Conservation (phyloP, 352 stramenopile species). For the Globisporangium recalcitrans region DNA sequence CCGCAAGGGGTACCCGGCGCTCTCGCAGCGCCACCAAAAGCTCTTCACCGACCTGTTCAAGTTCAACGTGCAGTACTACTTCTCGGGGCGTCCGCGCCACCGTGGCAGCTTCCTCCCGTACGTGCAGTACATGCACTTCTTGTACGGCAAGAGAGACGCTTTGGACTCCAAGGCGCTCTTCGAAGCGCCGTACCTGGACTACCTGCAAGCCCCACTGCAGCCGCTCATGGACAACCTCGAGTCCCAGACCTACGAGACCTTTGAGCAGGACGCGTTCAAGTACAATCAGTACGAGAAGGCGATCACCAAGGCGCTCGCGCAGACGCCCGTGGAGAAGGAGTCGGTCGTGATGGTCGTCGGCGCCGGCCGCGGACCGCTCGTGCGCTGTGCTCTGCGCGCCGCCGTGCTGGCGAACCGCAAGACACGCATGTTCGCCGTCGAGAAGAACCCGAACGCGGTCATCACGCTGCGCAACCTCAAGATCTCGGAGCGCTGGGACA, state of each 20-base stretch:
- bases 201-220: slow-evolving; percentile 95
- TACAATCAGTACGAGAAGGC: slow-evolving; percentile 97
- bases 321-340: slow-evolving; percentile 51
- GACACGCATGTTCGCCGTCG: slow-evolving; percentile 92
- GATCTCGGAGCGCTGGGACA: slow-evolving; percentile 83
- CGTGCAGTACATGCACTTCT: slow-evolving; percentile 94
- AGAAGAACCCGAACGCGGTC: slow-evolving; percentile 99
- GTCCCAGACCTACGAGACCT: slow-evolving; percentile 98
- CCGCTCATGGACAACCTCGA: slow-evolving; percentile 98
- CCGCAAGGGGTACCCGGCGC: slow-evolving; percentile 92
- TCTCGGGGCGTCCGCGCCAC: slow-evolving; percentile 74
- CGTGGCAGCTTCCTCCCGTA: slow-evolving; percentile 73
- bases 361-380: slow-evolving; percentile 94
- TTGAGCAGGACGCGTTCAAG: slow-evolving; percentile 98
- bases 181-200: slow-evolving; percentile 94
- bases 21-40: slow-evolving; percentile 91
- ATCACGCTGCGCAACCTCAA: slow-evolving; percentile 90
- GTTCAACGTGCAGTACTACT: slow-evolving; percentile 84
- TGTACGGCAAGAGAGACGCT: slow-evolving; percentile 60
- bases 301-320: slow-evolving; percentile 72
- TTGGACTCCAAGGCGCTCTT: slow-evolving; percentile 85
- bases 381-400: slow-evolving; percentile 83
- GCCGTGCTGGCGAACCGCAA: slow-evolving; percentile 52
- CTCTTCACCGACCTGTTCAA: slow-evolving; percentile 68
- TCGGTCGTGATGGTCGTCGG: slow-evolving; percentile 90